Base-by-base conservation (phyloP, 345 rosid genomes). In the Corymbia maculata region DNA sequence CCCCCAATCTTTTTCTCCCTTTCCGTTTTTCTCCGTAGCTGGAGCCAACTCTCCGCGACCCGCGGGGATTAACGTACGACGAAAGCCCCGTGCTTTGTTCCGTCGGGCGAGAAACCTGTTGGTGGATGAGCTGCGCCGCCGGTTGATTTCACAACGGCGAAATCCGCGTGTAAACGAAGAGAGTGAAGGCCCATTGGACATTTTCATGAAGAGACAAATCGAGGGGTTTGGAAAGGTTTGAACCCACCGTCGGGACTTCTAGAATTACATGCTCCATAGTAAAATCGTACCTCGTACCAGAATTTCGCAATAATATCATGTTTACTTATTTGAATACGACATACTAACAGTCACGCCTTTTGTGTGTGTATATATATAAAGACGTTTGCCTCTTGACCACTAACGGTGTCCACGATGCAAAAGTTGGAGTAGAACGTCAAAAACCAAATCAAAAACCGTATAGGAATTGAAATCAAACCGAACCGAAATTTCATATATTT, bases 81-180 rank as follows among this genome's bases (percentile, higher is more conserved):
- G 75, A 64, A 64, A 64, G 17, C 75, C 70, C 19, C 5, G 36
- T 64, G 75, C 75, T 64, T 64, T 64, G 36, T 64, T 64, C 36
- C 42, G 42, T 13, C 75, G 6, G 13, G 42, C 30, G 75, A n/a
- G 5, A 14, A 7, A 8, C 42, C 19, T 7, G 42, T 13, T 14
- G n/a, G 42, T 14, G n/a, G 42, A 64, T 13, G 8, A 14, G 75
- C 17, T 64, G 42, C n/a, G 4, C 75, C 36, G 14, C 75, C 36
- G 14, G 75, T 8, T 13, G 75, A n/a, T 61, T 61, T 61, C 8
- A 6, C 26, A 30, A 61, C 32, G 0, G 0, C 36, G 13, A n/a
- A 64, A 36, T n/a, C 75, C 36, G 0, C 0, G 36, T n/a, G 14
- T 3, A 64, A 6, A n/a, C 9, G 36, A 0, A 61, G 70, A 1